Base-by-base conservation (phyloP, 768 basidiomycete species). In the Tulasnella sp. region DNA sequence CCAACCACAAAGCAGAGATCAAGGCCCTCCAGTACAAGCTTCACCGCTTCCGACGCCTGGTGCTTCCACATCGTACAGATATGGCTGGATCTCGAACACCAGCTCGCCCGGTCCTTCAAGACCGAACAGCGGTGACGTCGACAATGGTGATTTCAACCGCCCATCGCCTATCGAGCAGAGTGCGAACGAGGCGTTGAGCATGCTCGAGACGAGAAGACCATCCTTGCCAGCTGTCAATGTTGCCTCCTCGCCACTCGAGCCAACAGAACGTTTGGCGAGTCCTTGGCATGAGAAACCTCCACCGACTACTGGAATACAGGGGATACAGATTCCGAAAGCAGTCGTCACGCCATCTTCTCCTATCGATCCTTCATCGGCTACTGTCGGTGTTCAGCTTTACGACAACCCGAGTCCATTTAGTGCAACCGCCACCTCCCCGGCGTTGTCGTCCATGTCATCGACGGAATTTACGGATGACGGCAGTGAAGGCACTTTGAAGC, bases 401-500 rank as follows among this genome's bases (percentile, higher is more conserved):
- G 64, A 69, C 20, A 69, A 69, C 64, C 64, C 64, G 1, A 69
- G 34, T 28, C 64, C 64, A 28, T 37, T 18, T 16, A 14, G 58
- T 34, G 37, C 41, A 42, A 31, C 75, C 34, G 74, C 58, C 9
- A 72, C 72, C 20, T 80, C 79, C 8, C 79, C 79, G 7, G 79
- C 79, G 37, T 42, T 80, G 40, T 75, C 79, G 8, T 31, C 79
- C 24, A 75, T 28, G 42, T 79, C 78, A 16, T 77, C 76, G 24
- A 44, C 40, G 14, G 79, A 80, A 22, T 73, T 80, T 7, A 46
- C 72, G 11, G 79, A 80, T 40, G 79, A 80, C 31, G 79, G 72
- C n/a, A 80, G 79, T 40, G 79, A 80, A 24, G 79, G 79, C 1
- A 80, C 79, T 24, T 80, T 80, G 79, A 80, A 60, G 48, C 79